phyloP scores from a whole-genome alignment of 441 rosid species.

The Dalechampia spathulata region DNA sequence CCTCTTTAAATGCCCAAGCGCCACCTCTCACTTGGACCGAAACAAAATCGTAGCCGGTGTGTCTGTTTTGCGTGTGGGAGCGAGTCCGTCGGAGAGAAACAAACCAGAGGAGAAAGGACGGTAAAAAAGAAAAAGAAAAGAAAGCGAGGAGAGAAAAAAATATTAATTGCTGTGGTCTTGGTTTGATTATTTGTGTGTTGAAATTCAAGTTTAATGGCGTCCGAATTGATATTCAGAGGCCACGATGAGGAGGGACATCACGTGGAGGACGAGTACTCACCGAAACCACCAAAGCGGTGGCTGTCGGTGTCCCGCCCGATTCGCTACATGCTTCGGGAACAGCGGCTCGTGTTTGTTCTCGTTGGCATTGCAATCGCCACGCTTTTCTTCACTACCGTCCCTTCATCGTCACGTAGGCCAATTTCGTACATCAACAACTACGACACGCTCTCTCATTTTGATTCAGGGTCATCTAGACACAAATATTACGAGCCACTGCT shows the following conservation, averaged over 20 bases:
- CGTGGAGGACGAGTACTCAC: slow-evolving; percentile 56
- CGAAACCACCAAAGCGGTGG: slow-evolving; percentile 86
- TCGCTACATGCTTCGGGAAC: slow-evolving; percentile 76
- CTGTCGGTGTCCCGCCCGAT: slow-evolving; percentile 47
- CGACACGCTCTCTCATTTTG: slow-evolving; percentile 27
- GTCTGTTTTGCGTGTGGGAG: background rate
- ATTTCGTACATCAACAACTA: no score
- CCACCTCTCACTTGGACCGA: slow-evolving; percentile 8
- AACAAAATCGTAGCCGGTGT: background rate
- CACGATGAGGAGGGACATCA: slow-evolving; percentile 63
- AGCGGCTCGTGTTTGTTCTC: slow-evolving; percentile 69
- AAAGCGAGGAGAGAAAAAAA: no score
- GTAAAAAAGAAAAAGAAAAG: background rate
- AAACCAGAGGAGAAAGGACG: background rate
- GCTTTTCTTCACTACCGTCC: slow-evolving; percentile 47
- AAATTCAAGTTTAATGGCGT: slow-evolving; percentile 40
- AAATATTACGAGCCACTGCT: slow-evolving; percentile 25
- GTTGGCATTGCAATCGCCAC: slow-evolving; percentile 86
- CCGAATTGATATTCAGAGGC: slow-evolving; percentile 79
- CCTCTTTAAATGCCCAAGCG: slow-evolving; percentile 17
- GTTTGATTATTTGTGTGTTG: background rate
- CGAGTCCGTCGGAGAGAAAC: background rate
- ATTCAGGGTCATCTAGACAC: slow-evolving; percentile 9
- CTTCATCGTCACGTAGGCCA: slow-evolving; percentile 25
- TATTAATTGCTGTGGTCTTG: no score